These are phyloP conservation scores for Phaeosphaeriaceae sp. DNA, from an alignment of 2,329 filamentous ascomycete genomes.

Conservation along the genomic window DNA sequence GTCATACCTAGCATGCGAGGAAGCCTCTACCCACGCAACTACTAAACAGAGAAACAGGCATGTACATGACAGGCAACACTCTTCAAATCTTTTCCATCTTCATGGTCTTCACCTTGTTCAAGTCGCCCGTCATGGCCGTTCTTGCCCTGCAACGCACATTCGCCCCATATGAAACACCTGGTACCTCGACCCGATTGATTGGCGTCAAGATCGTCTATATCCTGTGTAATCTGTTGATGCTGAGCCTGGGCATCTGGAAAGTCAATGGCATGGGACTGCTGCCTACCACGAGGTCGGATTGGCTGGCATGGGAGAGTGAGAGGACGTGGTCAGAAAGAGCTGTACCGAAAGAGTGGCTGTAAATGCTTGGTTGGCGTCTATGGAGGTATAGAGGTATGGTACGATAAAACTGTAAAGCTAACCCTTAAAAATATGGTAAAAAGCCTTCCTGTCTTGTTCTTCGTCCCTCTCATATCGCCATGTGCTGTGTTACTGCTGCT, in stretches of 20 bases:
- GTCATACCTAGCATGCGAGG: constrained; percentile 2
- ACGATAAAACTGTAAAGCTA: neutral
- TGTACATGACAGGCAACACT: constrained; percentile 99
- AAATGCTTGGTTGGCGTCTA: neutral
- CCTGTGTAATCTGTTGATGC: constrained; percentile 80
- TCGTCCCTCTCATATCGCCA: neutral
- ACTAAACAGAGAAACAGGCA: constrained; percentile 54
- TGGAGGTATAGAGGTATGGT: neutral
- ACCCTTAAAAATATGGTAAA: neutral
- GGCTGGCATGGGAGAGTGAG: constrained; percentile 92
- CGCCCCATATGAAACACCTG: constrained; percentile 84
- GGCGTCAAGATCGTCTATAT: constrained; percentile 89
- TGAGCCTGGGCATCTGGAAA: constrained; percentile 93
- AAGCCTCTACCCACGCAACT: neutral
- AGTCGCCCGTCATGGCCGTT: constrained; percentile 87
- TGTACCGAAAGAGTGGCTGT: constrained; percentile 46
- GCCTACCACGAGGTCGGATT: constrained; percentile 96
- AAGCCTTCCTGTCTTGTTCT: neutral
- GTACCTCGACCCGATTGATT: constrained; percentile 74
- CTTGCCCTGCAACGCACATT: constrained; percentile 87
- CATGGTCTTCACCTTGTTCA: constrained; percentile 99
- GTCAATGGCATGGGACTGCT: constrained; percentile 94
- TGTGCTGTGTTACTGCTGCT: neutral
- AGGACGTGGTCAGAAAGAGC: constrained; percentile 54
- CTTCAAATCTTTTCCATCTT: constrained; percentile 99